Conservation (phyloP, 2,329 filamentous ascomycete genomes). For the Chrysoporthe austroafricana region DNA sequence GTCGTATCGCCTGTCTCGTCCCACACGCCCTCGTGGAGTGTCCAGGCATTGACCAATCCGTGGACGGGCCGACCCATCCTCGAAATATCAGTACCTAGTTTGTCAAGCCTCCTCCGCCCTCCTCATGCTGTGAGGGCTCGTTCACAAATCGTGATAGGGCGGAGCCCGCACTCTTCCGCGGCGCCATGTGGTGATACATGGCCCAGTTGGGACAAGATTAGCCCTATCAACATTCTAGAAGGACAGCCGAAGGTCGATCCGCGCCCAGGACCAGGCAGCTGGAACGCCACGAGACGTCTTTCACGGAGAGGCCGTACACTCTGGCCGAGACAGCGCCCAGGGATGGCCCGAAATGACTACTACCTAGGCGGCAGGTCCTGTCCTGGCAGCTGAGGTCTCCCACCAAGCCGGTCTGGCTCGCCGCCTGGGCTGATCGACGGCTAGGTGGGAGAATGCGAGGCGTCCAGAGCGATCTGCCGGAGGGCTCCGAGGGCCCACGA, state of each 20-base stretch:
- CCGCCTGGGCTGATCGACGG: too few species aligned
- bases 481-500: not conserved
- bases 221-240: not conserved
- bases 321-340: not conserved
- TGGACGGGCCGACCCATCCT: not conserved
- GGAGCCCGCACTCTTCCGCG: not conserved
- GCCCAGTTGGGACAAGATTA: not conserved
- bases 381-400: too few species aligned
- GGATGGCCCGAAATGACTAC: not conserved
- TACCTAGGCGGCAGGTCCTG: not conserved
- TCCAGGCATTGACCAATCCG: not conserved
- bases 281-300: not conserved
- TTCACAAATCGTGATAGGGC: not conserved
- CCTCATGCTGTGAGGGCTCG: too few species aligned
- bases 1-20: slow-evolving; percentile 1
- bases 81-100: not conserved
- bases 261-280: not conserved
- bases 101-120: not conserved
- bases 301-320: not conserved
- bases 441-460: not conserved
- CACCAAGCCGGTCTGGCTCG: too few species aligned
- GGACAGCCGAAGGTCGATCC: not conserved
- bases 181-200: slow-evolving; percentile 1
- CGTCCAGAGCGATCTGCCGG: not conserved
- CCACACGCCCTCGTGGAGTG: not conserved